Conservation (phyloP, 352 stramenopile genomes). For the Globisporangium iwayamae region DNA sequence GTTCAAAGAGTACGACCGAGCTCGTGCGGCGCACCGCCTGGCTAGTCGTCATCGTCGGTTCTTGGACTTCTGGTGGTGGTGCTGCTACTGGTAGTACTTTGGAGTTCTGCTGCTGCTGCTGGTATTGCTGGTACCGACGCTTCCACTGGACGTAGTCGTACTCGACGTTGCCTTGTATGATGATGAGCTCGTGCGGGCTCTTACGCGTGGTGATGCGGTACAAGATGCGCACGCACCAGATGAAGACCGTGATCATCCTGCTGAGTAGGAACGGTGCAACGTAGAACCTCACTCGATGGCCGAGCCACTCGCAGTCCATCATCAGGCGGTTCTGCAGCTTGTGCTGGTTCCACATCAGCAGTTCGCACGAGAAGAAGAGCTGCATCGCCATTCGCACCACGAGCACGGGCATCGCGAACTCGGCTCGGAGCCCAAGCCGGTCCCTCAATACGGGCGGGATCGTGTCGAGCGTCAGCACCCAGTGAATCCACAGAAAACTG, state of each 20-base stretch:
- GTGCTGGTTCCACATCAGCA: slow-evolving; percentile 16
- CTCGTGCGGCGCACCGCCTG: not conserved
- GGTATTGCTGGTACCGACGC: not conserved
- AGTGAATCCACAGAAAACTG: slow-evolving; percentile 20
- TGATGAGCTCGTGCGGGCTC: slow-evolving; percentile 7
- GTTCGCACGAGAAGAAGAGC: slow-evolving; percentile 8
- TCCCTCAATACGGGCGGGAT: slow-evolving; percentile 16
- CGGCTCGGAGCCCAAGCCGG: slow-evolving; percentile 3
- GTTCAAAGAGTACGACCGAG: not conserved
- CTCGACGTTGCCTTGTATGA: slow-evolving; percentile 9
- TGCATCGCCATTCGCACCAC: slow-evolving; percentile 13
- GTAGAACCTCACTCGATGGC: slow-evolving; percentile 3
- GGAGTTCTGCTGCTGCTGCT: not conserved
- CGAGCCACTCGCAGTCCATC: not conserved
- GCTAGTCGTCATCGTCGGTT: not conserved
- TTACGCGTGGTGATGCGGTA: slow-evolving; percentile 6
- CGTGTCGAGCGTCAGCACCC: slow-evolving; percentile 21
- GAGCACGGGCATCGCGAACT: slow-evolving; percentile 6
- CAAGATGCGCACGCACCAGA: slow-evolving; percentile 12
- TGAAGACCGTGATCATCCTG: slow-evolving; percentile 12
- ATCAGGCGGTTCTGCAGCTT: slow-evolving; percentile 19
- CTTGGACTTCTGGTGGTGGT: too few relatives aligned
- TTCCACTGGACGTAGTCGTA: slow-evolving; percentile 13
- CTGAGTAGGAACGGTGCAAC: slow-evolving; percentile 16
- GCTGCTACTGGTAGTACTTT: too few relatives aligned